phyloP scores from a whole-genome alignment of 2,329 filamentous ascomycete species.

The Paracamarosporium sp. region DNA sequence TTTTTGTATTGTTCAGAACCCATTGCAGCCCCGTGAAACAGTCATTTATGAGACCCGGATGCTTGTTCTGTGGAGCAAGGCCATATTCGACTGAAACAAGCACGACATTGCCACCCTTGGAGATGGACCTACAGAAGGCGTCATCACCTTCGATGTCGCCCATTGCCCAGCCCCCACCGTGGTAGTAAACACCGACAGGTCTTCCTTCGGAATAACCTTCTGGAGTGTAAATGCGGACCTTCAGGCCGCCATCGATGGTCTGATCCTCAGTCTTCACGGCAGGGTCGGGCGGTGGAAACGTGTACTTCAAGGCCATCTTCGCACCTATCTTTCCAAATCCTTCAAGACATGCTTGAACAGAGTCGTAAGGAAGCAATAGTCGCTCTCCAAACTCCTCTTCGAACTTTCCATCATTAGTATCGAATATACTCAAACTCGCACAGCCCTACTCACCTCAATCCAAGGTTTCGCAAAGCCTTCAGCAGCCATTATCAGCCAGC shows the following conservation, averaged over 20 bases:
- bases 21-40: slow-evolving; percentile 43
- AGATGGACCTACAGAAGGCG: slow-evolving; percentile 29
- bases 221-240: slow-evolving; percentile 45
- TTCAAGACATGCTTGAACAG: slow-evolving; percentile 26
- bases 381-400: slow-evolving; percentile 41
- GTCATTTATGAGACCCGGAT: slow-evolving; percentile 43
- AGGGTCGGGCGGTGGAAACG: slow-evolving; percentile 38
- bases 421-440: slow-evolving; percentile 8
- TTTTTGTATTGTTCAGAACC: slow-evolving; percentile 34
- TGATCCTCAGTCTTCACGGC: slow-evolving; percentile 40
- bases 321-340: slow-evolving; percentile 25
- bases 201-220: slow-evolving; percentile 34
- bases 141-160: slow-evolving; percentile 45
- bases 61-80: slow-evolving; percentile 43
- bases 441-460: slow-evolving; percentile 26
- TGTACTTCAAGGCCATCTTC: slow-evolving; percentile 30
- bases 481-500: slow-evolving; percentile 15
- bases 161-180: slow-evolving; percentile 49
- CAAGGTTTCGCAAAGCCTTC: slow-evolving; percentile 37
- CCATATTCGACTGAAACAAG: slow-evolving; percentile 46
- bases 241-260: slow-evolving; percentile 30
- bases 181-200: slow-evolving; percentile 44
- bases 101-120: slow-evolving; percentile 33
- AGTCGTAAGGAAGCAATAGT: slow-evolving; percentile 25
- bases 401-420: slow-evolving; percentile 28